Conservation (phyloP, 495 filamentous ascomycete genomes). For the Tuber aestivum region DNA sequence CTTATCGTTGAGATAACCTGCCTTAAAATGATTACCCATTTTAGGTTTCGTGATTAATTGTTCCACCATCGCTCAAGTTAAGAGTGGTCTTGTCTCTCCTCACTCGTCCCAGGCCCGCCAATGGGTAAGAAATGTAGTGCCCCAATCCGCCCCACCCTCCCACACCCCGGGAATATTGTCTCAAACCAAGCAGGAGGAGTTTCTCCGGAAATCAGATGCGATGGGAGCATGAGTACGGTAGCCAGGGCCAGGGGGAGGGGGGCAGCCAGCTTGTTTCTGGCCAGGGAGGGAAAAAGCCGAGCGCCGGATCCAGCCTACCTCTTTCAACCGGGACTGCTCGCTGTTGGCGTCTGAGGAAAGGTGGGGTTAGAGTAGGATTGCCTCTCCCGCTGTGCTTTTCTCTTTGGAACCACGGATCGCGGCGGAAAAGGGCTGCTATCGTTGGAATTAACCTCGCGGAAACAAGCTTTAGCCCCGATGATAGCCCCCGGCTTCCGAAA, state of each 20-base stretch:
- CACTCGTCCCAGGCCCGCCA: neutral
- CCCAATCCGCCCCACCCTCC: neutral
- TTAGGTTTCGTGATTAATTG: neutral
- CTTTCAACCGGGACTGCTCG: neutral
- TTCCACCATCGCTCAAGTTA: neutral
- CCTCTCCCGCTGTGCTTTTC: neutral
- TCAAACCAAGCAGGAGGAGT: conserved; percentile 28
- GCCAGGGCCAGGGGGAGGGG: conserved; percentile 14
- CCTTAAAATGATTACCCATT: neutral
- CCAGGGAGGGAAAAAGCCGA: conserved; percentile 28
- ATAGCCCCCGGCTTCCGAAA: conserved; percentile 17
- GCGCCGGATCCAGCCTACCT: conserved; percentile 8
- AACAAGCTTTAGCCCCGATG: conserved; percentile 16
- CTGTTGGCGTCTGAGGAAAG: conserved; percentile 14
- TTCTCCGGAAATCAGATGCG: conserved; percentile 35
- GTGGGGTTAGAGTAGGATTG: conserved; percentile 33
- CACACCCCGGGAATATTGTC: conserved; percentile 18
- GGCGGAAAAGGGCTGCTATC: conserved; percentile 11
- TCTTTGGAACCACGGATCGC: conserved; percentile 28
- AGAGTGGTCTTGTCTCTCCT: neutral
- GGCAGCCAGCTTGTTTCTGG: conserved; percentile 30
- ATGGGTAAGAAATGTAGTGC: neutral
- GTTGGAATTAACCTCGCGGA: conserved; percentile 24
- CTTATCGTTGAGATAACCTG: neutral
- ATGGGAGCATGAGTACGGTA: conserved; percentile 10